A percentile compares a stretch with the other conserved stretches of the same genome.
Conservation (phyloP, 164 flowering plant genomes). For the Hamamelis virginiana region DNA sequence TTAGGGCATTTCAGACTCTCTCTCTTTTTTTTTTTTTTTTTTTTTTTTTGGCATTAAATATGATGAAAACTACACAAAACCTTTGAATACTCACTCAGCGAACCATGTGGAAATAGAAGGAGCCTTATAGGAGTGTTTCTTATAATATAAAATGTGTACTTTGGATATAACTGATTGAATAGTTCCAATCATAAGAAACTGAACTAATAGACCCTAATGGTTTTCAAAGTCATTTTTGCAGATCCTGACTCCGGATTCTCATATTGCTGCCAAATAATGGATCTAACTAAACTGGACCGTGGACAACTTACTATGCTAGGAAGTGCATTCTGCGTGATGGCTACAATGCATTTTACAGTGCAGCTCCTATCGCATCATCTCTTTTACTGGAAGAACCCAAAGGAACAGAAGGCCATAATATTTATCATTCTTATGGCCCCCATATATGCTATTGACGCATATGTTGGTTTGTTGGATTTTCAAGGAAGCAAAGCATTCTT, state of each 20-base stretch:
- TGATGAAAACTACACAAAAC: no score
- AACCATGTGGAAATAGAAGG: no score
- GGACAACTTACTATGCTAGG: conserved; percentile 69
- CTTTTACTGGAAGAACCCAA: conserved; percentile 95
- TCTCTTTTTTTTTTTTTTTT: no score
- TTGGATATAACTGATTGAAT: no score
- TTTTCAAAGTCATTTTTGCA: conserved; percentile 17
- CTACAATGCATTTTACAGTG: conserved; percentile 73
- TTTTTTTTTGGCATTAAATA: no score
- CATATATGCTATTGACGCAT: conserved; percentile 73
- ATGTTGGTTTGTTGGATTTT: conserved; percentile 76
- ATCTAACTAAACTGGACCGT: conserved; percentile 50
- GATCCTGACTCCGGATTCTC: conserved; percentile 9
- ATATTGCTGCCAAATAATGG: conserved; percentile 31
- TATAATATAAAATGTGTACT: no score
- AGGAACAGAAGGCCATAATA: conserved; percentile 91
- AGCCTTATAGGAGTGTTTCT: no score
- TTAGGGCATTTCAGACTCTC: no score
- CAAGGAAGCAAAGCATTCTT: conserved; percentile 83
- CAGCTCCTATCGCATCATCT: conserved; percentile 89
- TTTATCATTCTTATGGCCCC: conserved; percentile 94
- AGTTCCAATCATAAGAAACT: no score
- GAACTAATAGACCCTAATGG: background rate
- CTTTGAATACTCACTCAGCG: no score
- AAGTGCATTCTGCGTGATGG: conserved; percentile 54